These are phyloP conservation scores for Eucalyptus pumila DNA, from an alignment of 345 rosid genomes.

Conservation along the genomic window DNA sequence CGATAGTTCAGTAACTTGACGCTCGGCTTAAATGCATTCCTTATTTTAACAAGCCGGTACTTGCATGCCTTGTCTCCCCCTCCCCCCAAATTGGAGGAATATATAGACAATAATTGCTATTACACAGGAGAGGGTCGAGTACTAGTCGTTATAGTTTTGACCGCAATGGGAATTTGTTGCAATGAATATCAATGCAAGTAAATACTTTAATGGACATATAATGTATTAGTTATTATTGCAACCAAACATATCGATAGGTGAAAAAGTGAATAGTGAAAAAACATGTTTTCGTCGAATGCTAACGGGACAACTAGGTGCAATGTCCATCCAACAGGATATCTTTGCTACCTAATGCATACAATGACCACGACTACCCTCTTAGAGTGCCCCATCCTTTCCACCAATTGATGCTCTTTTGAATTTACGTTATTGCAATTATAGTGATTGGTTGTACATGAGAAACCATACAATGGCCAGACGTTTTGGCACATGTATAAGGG, in stretches of 20 bases:
- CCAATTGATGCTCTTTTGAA: not conserved
- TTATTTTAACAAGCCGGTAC: no score
- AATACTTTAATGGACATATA: not conserved
- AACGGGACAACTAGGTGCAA: not conserved
- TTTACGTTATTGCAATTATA: not conserved
- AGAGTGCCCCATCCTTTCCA: not conserved
- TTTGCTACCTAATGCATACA: not conserved
- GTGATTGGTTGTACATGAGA: not conserved
- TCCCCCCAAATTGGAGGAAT: no score
- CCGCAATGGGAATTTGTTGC: not conserved
- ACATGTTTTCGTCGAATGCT: not conserved
- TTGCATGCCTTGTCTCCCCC: no score
- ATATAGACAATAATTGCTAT: not conserved
- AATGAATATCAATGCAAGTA: not conserved
- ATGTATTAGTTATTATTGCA: not conserved
- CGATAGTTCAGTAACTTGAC: no score
- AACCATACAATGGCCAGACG: not conserved
- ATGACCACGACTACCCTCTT: not conserved
- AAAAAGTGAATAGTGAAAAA: not conserved
- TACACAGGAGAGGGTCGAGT: not conserved
- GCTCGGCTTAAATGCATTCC: no score
- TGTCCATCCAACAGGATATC: not conserved
- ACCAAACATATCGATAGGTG: not conserved
- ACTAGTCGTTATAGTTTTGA: not conserved
- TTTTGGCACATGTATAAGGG: not conserved